These are phyloP conservation scores for Picocystis sp. DNA, from an alignment of 163 green algal genomes.

Conservation along the genomic window DNA sequence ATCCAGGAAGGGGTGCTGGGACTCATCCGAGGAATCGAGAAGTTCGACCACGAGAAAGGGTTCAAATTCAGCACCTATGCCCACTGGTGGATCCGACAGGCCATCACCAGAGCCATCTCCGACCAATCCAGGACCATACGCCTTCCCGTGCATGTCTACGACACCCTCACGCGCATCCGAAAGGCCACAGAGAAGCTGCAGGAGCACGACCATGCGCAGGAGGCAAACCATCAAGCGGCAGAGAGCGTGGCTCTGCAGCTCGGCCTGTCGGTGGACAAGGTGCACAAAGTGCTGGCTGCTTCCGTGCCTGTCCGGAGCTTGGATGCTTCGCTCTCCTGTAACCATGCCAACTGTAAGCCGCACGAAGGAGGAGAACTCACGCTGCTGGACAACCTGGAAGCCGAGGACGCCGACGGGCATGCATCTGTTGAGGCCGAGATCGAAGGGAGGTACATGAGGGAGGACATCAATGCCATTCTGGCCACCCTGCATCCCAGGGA, in stretches of 20 bases:
- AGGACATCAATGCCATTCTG: constrained; percentile 17
- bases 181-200: constrained; percentile 12
- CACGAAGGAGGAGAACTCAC: no score
- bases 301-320: no score
- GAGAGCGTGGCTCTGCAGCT: constrained; percentile 13
- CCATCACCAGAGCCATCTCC: constrained; percentile 18
- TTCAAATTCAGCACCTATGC: constrained; percentile 38
- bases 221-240: background rate
- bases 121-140: constrained; percentile 27
- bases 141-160: constrained; percentile 20
- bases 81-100: constrained; percentile 37
- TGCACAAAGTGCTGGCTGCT: constrained; percentile 2
- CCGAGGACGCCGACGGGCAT: background rate
- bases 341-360: no score
- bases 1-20: constrained; percentile 26
- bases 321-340: no score
- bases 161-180: constrained; percentile 13
- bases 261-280: constrained; percentile 14
- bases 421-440: constrained; percentile 6
- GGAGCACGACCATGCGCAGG: background rate
- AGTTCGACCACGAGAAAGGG: constrained; percentile 28
- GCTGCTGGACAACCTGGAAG: background rate
- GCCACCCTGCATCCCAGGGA: constrained; percentile 22
- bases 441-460: constrained; percentile 5
- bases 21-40: constrained; percentile 23